Base-by-base conservation (phyloP, 768 basidiomycete species). In the Leccinum broughii region DNA sequence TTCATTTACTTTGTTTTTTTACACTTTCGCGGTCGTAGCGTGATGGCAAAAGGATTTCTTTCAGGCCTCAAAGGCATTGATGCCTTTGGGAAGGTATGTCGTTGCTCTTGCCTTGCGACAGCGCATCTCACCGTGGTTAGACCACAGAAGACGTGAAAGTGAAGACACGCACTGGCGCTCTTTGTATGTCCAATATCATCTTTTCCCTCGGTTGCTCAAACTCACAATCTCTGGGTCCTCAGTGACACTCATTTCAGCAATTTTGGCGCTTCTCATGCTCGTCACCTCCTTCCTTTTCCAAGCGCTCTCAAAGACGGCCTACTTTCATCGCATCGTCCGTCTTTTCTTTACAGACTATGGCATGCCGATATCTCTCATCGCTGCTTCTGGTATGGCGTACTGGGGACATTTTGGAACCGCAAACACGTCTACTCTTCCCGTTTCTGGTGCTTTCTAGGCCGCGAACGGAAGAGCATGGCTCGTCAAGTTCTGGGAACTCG, bases 81-180 rank as follows among this genome's bases (percentile, higher is more conserved):
- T 81, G 97, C 97, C 76, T 99, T 99, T 82, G 97, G 97, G 63
- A 99, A 98, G 89, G 96, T 96, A 69, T 66, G 81, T 44, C 8
- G 1, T 41, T 17, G 8, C 32, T 52, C 34, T 20, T 20, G 11
- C 48, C 46, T 28, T 48, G 39, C 61, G 57, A 61, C 48, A 64
- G 54, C n/a, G 34, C 14, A 30, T 28, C 63, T 70, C 50, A 63
- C 57, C 24, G 51, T 53, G 50, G 2, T 51, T 68, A 99, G 96
- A 99, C 97, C 39, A 93, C 93, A 75, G 97, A 98, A 72, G 97
- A 99, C 81, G 97, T 99, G 64, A 98, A 98, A 79, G 93, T 99
- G 77, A 95, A 95, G 83, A 98, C 97, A 35, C 86, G 95, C 59
- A 93, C 92, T 51, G 95, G 92, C 66, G 96, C 92, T 65, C 80